These are phyloP conservation scores for Spiraea crenata DNA, from an alignment of 331 rosid genomes.

Conservation along the genomic window DNA sequence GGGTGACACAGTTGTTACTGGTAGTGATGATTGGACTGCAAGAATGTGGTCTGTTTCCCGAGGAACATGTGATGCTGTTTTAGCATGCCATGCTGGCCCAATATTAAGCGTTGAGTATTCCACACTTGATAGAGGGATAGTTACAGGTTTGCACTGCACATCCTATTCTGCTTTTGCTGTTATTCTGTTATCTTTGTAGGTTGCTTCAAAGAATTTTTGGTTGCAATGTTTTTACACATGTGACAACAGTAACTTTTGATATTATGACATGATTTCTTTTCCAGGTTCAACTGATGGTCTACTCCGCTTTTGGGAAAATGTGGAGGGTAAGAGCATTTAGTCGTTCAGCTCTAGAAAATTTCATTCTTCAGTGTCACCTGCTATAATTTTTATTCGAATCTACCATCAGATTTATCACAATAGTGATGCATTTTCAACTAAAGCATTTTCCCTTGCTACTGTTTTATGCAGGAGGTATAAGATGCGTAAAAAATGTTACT, in stretches of 20 bases:
- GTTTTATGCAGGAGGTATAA: constrained; percentile 70
- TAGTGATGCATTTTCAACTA: not conserved
- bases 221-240: constrained; percentile 8
- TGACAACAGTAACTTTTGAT: constrained; percentile 18
- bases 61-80: constrained; percentile 97
- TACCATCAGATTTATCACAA: not conserved
- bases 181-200: constrained; percentile 8
- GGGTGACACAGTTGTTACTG: constrained; percentile 87
- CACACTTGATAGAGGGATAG: constrained; percentile 75
- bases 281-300: constrained; percentile 96
- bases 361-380: constrained; percentile 12
- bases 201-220: not conserved
- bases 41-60: constrained; percentile 91
- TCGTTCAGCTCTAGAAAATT: constrained; percentile 14
- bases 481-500: constrained; percentile 85
- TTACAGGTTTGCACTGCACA: constrained; percentile 54
- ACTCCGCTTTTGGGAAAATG: constrained; percentile 95
- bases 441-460: constrained; percentile 3
- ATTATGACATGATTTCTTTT: constrained; percentile 27
- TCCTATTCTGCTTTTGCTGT: constrained; percentile 14
- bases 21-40: constrained; percentile 99
- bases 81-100: constrained; percentile 99
- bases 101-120: constrained; percentile 87
- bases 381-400: not conserved
- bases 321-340: constrained; percentile 61